Evolutionary conservation across 345 rosid genomes (phyloP).

Genomic region (Euclidium syriacum): DNA sequence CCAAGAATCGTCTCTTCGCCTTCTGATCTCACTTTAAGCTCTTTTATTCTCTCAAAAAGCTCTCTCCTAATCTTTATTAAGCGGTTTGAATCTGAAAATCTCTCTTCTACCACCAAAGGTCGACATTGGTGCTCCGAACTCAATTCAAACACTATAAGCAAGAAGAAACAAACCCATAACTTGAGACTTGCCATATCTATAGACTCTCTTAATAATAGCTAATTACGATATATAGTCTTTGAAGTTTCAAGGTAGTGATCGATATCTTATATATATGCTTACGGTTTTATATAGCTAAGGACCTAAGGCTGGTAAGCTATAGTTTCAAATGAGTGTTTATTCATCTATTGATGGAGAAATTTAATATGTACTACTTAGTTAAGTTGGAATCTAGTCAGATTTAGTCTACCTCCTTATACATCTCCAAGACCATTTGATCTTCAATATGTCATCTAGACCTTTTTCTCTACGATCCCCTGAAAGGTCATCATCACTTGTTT

Average conservation of each 20-base stretch:
- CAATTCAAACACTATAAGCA: conserved; percentile 3
- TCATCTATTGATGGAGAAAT: neutral
- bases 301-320: neutral
- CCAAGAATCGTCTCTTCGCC: neutral
- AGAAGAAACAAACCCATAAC: conserved; percentile 8
- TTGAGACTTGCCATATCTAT: conserved; percentile 18
- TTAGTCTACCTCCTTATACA: neutral
- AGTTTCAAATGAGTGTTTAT: neutral
- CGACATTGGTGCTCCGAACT: conserved; percentile 13
- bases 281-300: neutral
- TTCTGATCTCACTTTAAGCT: neutral
- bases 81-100: neutral
- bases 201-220: neutral
- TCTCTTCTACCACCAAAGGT: neutral
- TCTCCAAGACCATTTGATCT: neutral
- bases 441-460: neutral
- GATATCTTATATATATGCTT: neutral
- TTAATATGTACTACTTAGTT: neutral
- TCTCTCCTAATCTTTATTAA: conserved; percentile 1
- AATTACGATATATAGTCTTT: too few relatives aligned
- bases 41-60: conserved; percentile 11
- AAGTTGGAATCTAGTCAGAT: conserved; percentile 22
- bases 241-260: neutral
- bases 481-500: conserved; percentile 3
- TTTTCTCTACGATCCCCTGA: neutral